phyloP scores from a whole-genome alignment of 139 green algal genomes.

The Zygnema cylindricum region DNA sequence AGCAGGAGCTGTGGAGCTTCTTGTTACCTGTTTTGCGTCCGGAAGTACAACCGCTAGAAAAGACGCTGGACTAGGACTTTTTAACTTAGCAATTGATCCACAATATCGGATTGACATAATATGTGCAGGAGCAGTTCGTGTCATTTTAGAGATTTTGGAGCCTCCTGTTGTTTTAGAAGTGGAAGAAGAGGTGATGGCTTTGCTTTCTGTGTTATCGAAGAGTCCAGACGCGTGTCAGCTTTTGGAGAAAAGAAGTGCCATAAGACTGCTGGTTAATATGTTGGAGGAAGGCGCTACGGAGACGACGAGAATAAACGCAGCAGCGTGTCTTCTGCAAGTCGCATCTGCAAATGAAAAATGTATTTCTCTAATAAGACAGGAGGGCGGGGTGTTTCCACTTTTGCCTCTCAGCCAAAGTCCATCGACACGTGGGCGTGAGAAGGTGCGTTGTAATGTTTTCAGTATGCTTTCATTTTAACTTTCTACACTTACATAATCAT shows the following conservation, averaged over 20 bases:
- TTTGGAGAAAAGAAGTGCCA: slow-evolving; percentile 4
- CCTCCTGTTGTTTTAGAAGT: neutral
- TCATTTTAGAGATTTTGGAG: slow-evolving; percentile 12
- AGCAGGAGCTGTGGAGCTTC: slow-evolving; percentile 18
- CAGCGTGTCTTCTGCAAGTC: neutral
- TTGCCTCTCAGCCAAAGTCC: neutral
- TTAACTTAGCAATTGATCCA: slow-evolving; percentile 31
- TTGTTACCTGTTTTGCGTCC: slow-evolving; percentile 7
- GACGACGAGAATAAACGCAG: neutral
- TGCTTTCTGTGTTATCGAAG: slow-evolving; percentile 26
- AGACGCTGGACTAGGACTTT: slow-evolving; percentile 31
- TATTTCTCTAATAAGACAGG: neutral
- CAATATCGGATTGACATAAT: slow-evolving; percentile 8
- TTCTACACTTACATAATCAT: too few species aligned
- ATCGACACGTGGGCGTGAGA: neutral
- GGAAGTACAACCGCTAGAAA: slow-evolving; percentile 4
- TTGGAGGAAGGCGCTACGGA: slow-evolving; percentile 16
- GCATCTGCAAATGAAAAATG: neutral
- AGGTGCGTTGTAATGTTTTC: neutral
- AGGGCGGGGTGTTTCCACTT: neutral
- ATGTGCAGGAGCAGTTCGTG: neutral
- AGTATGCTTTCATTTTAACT: too few species aligned
- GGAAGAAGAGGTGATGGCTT: slow-evolving; percentile 29
- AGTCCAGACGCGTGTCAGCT: neutral
- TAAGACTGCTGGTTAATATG: slow-evolving; percentile 16